phyloP scores from a whole-genome alignment of 1,284 basidiomycete species.

The Boletus semigastroideus region DNA sequence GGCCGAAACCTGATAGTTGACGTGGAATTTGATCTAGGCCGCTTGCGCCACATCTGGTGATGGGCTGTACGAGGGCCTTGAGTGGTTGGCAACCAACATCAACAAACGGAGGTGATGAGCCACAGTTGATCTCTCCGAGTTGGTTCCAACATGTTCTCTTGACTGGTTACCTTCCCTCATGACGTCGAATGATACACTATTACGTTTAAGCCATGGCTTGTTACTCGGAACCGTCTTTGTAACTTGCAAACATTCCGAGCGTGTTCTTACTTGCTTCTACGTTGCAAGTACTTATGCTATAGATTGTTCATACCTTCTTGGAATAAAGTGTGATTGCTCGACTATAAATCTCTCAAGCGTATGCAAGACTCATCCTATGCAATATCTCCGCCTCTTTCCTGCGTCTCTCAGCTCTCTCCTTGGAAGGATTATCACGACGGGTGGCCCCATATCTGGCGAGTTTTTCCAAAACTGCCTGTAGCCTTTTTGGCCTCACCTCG shows the following conservation, averaged over 20 bases:
- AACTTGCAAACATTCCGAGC: neutral
- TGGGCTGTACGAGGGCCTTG: constrained; percentile 97
- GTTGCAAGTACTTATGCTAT: constrained; percentile 17
- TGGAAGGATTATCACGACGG: constrained; percentile 55
- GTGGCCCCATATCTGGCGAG: constrained; percentile 66
- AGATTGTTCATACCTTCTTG: constrained; percentile 20
- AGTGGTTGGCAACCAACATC: constrained; percentile 92
- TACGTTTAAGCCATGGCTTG: constrained; percentile 26
- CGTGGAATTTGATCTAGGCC: constrained; percentile 53
- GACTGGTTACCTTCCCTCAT: constrained; percentile 47
- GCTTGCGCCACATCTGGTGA: constrained; percentile 99
- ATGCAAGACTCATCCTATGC: constrained; percentile 42
- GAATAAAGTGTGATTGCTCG: constrained; percentile 7
- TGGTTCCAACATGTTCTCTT: constrained; percentile 48
- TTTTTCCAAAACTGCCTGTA: constrained; percentile 82
- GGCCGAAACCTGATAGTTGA: constrained; percentile 12
- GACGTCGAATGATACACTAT: constrained; percentile 36
- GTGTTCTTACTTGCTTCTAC: neutral
- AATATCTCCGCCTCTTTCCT: constrained; percentile 80
- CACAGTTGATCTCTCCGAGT: constrained; percentile 33
- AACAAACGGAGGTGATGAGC: constrained; percentile 70
- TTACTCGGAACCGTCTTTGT: constrained; percentile 27
- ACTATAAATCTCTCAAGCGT: constrained; percentile 9
- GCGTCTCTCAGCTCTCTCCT: constrained; percentile 68
- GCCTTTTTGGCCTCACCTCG: constrained; percentile 69